Conservation (phyloP, 257 asterid species). For the Verbascum thapsus region DNA sequence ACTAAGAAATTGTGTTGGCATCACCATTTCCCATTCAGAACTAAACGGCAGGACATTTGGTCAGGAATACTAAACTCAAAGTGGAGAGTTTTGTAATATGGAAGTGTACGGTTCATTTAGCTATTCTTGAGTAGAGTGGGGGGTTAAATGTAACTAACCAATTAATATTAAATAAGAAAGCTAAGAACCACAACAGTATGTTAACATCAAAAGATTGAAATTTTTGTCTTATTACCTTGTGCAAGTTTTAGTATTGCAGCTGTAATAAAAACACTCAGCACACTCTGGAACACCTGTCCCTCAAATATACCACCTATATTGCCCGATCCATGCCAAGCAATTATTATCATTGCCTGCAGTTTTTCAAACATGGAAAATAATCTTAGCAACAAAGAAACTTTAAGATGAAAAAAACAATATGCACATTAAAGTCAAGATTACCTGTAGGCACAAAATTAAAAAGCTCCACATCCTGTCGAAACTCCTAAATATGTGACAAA, state of each 20-base stretch:
- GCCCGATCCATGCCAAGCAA: slow-evolving; percentile 92
- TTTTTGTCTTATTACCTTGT: slow-evolving; percentile 55
- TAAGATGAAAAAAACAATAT: slow-evolving; percentile 21
- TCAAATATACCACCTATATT: slow-evolving; percentile 54
- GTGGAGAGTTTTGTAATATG: too few species aligned
- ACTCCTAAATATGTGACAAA: slow-evolving; percentile 89
- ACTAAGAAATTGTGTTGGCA: too few species aligned
- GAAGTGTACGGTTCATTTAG: too few species aligned
- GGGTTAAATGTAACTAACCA: too few species aligned
- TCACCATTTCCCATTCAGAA: too few species aligned
- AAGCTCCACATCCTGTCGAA: slow-evolving; percentile 97
- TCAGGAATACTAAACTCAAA: too few species aligned
- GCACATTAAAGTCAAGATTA: slow-evolving; percentile 32
- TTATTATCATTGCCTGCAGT: slow-evolving; percentile 86
- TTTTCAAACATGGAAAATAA: slow-evolving; percentile 20
- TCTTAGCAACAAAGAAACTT: slow-evolving; percentile 23
- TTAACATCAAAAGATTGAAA: slow-evolving; percentile 24
- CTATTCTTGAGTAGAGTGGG: too few species aligned
- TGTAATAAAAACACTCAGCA: slow-evolving; percentile 88
- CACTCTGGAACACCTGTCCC: slow-evolving; percentile 73
- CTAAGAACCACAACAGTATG: neutral
- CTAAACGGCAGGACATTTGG: too few species aligned
- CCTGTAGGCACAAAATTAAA: slow-evolving; percentile 84
- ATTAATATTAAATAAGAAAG: slow-evolving; percentile 16
- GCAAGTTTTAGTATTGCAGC: slow-evolving; percentile 85